These are phyloP conservation scores for Boletus bicolor DNA, from an alignment of 768 basidiomycete species.

Conservation along the genomic window DNA sequence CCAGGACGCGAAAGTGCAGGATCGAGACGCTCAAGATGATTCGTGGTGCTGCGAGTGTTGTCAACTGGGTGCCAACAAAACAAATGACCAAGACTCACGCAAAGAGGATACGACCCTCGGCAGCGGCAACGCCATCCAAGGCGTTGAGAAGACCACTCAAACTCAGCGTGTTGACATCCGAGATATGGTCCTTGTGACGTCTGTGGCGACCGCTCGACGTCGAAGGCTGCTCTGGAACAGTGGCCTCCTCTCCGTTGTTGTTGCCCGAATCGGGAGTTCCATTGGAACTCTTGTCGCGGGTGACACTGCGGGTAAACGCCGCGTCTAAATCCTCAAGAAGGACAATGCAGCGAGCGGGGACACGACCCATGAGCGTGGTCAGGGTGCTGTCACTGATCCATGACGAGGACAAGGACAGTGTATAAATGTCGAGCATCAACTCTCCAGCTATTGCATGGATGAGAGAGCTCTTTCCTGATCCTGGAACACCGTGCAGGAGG, in stretches of 20 bases:
- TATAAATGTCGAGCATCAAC: slow-evolving; percentile 88
- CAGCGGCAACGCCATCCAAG: slow-evolving; percentile 81
- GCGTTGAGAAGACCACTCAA: slow-evolving; percentile 82
- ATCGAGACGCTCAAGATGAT: slow-evolving; percentile 88
- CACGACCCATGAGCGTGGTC: slow-evolving; percentile 81
- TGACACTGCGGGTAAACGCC: slow-evolving; percentile 75
- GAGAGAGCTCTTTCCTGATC: slow-evolving; percentile 82
- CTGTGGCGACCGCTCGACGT: slow-evolving; percentile 40
- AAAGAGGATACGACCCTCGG: slow-evolving; percentile 84
- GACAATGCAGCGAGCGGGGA: slow-evolving; percentile 81
- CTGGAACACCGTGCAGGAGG: slow-evolving; percentile 79
- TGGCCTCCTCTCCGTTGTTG: slow-evolving; percentile 33
- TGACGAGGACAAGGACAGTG: slow-evolving; percentile 79
- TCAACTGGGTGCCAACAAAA: background rate
- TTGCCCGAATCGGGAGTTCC: slow-evolving; percentile 40
- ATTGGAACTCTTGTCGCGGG: slow-evolving; percentile 55
- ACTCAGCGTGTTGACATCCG: slow-evolving; percentile 78
- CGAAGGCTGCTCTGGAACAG: slow-evolving; percentile 28
- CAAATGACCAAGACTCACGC: slow-evolving; percentile 54
- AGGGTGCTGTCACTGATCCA: slow-evolving; percentile 89
- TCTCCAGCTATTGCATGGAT: slow-evolving; percentile 88
- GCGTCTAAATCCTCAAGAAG: slow-evolving; percentile 90
- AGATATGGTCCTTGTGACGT: slow-evolving; percentile 54
- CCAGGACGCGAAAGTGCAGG: slow-evolving; percentile 90
- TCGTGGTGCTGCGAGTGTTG: slow-evolving; percentile 60